Conservation (phyloP, 2,329 filamentous ascomycete genomes). For the Paracorniculantispora psalliotae region DNA sequence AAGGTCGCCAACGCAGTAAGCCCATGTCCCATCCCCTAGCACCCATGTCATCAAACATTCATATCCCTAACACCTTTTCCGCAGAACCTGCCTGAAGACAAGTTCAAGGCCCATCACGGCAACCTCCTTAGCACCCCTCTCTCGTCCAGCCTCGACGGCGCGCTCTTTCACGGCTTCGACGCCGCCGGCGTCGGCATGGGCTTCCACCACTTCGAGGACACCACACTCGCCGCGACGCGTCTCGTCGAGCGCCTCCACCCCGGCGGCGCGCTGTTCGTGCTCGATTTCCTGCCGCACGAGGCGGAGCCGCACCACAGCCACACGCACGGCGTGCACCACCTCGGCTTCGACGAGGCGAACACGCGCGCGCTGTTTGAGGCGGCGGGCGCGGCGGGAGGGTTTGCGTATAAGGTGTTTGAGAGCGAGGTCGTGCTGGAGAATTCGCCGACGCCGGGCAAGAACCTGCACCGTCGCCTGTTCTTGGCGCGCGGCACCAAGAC, state of each 20-base stretch:
- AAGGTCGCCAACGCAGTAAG: slow-evolving; percentile 50
- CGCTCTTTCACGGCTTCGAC: slow-evolving; percentile 66
- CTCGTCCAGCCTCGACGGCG: slow-evolving; percentile 51
- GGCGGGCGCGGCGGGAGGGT: slow-evolving; percentile 55
- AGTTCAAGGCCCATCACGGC: slow-evolving; percentile 54
- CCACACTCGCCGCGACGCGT: slow-evolving; percentile 51
- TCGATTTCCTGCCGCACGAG: slow-evolving; percentile 60
- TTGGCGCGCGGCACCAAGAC: slow-evolving; percentile 45
- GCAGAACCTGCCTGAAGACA: slow-evolving; percentile 43
- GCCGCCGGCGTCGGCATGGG: slow-evolving; percentile 57
- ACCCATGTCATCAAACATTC: not conserved
- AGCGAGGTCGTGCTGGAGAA: slow-evolving; percentile 42
- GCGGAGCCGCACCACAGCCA: slow-evolving; percentile 22
- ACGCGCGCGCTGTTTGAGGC: slow-evolving; percentile 56
- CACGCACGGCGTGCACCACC: slow-evolving; percentile 53
- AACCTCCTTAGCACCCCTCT: slow-evolving; percentile 50
- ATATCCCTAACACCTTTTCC: not conserved
- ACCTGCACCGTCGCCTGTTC: slow-evolving; percentile 32
- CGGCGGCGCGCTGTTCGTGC: slow-evolving; percentile 62
- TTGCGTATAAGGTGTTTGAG: slow-evolving; percentile 51
- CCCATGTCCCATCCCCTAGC: not conserved
- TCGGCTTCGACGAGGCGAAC: slow-evolving; percentile 59
- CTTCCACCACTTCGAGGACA: slow-evolving; percentile 65
- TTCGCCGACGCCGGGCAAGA: slow-evolving; percentile 25
- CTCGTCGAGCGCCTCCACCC: slow-evolving; percentile 58